These are phyloP conservation scores for Prunus dulcis DNA, from an alignment of 306 rosid genomes.

Conservation along the genomic window DNA sequence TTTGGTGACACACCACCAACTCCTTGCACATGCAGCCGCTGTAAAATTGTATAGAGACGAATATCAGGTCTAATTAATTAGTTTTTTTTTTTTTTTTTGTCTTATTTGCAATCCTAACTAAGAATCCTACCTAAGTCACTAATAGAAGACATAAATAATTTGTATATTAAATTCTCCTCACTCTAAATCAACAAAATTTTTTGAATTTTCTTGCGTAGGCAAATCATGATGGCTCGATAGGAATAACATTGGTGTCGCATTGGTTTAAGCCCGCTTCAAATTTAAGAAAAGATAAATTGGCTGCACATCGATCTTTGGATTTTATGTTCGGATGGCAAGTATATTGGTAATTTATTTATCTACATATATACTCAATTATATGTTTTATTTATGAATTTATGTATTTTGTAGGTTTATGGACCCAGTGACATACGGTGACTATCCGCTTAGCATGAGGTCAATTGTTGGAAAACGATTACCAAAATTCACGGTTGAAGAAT, in stretches of 20 bases:
- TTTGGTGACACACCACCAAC: conserved; percentile 44
- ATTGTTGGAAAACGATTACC: conserved; percentile 51
- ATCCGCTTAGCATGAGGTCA: conserved; percentile 54
- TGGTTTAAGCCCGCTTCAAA: conserved; percentile 47
- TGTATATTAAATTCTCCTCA: too few relatives aligned
- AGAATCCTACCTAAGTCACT: too few relatives aligned
- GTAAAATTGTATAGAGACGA: too few relatives aligned
- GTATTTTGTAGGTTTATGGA: conserved; percentile 45
- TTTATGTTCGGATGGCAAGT: conserved; percentile 68
- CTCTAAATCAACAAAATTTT: not conserved
- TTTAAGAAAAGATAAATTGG: conserved; percentile 14
- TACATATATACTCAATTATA: too few relatives aligned
- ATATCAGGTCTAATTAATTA: conserved; percentile 41
- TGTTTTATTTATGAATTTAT: not conserved
- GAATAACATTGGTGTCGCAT: conserved; percentile 37
- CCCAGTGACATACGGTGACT: conserved; percentile 56
- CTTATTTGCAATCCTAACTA: too few relatives aligned
- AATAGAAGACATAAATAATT: too few relatives aligned
- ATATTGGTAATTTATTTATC: not conserved
- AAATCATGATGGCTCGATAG: conserved; percentile 59
- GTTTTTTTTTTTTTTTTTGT: too few relatives aligned
- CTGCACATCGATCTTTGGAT: conserved; percentile 50
- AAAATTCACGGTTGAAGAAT: conserved; percentile 17
- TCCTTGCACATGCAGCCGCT: conserved; percentile 37
- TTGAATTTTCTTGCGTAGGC: conserved; percentile 23